Percentiles rank a stretch among this genome's conserved stretches.
Conservation (phyloP, 306 rosid genomes). For the Quercus parvula region DNA sequence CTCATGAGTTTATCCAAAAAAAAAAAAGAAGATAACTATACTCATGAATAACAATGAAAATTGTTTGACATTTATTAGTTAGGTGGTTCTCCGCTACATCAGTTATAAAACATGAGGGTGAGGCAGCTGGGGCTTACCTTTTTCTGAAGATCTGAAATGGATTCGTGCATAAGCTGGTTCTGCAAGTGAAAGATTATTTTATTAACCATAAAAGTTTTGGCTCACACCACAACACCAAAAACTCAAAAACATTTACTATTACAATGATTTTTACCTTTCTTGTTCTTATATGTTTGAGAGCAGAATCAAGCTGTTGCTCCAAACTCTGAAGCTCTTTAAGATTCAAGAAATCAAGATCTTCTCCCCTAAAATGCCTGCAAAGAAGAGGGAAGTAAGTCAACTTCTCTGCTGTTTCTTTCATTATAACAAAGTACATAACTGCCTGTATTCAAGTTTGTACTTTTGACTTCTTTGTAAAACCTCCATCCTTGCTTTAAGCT, state of each 20-base stretch:
- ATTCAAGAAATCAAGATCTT: constrained; percentile 57
- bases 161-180: constrained; percentile 83
- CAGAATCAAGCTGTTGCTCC: constrained; percentile 85
- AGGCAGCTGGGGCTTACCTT: constrained; percentile 42
- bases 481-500: constrained; percentile 82
- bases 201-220: neutral
- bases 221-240: constrained; percentile 1
- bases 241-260: neutral
- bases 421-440: neutral
- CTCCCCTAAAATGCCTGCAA: constrained; percentile 79
- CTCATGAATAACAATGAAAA: neutral
- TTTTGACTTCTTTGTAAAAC: constrained; percentile 59
- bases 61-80: neutral
- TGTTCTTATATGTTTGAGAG: constrained; percentile 72
- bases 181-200: constrained; percentile 28
- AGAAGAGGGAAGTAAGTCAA: neutral
- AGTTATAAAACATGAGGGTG: neutral
- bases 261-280: constrained; percentile 51
- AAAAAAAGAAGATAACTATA: neutral
- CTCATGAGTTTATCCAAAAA: neutral
- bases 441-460: constrained; percentile 20
- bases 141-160: constrained; percentile 76
- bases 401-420: neutral
- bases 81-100: neutral
- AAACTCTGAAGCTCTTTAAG: constrained; percentile 73